Conservation (phyloP, 495 filamentous ascomycete genomes). For the Aspergillus panamensis region DNA sequence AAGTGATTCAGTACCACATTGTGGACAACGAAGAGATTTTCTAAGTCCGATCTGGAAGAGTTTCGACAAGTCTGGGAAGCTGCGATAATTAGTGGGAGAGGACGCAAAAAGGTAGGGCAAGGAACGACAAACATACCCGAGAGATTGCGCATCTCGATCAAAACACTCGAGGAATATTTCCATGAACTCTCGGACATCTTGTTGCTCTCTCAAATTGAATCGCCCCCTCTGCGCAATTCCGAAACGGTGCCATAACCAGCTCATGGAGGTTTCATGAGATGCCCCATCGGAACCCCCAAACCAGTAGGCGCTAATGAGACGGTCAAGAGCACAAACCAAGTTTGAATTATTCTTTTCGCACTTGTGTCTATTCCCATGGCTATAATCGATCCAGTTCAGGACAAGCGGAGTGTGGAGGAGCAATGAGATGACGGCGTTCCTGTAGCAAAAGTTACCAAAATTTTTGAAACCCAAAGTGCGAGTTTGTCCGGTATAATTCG, state of each 20-base stretch:
- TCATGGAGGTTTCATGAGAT: background rate
- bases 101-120: background rate
- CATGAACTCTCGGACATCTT: constrained; percentile 30
- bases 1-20: background rate
- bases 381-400: constrained; percentile 32
- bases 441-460: constrained; percentile 35
- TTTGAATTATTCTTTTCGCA: constrained; percentile 7
- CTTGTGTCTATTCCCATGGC: constrained; percentile 2
- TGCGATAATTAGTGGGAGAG: background rate
- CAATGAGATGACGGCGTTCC: constrained; percentile 37
- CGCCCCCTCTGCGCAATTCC: constrained; percentile 3
- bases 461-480: constrained; percentile 14
- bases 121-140: constrained; percentile 15
- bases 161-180: constrained; percentile 18
- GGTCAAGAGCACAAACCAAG: constrained; percentile 20
- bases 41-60: constrained; percentile 8
- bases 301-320: constrained; percentile 26
- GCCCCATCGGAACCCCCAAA: background rate
- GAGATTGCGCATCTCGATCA: background rate
- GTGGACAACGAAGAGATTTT: constrained; percentile 4
- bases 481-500: background rate
- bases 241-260: constrained; percentile 6
- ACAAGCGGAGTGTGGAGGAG: constrained; percentile 42
- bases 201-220: constrained; percentile 7
- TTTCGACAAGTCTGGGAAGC: background rate